Evolutionary conservation across 257 asterid species (phyloP), one percentile per base, ranked within the genome.

Genomic region (Anisodus acutangulus): DNA sequence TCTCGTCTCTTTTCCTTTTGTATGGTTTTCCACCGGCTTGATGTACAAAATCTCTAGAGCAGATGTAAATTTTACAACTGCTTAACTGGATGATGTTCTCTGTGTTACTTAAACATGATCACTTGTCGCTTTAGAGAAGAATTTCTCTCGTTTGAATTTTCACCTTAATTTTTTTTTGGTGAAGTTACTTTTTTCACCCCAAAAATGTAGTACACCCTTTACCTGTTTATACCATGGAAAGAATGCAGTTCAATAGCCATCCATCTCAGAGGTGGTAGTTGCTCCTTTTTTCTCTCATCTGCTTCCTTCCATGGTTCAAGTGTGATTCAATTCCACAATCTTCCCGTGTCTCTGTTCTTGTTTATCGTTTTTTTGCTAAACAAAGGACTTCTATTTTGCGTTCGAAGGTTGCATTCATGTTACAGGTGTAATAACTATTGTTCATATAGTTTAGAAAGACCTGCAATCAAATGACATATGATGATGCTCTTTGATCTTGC

Each of bases 1-100:
- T 64, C 1, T 26, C 31, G 0, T 64, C 13, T 66, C 74, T 64
- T 19, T 82, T 62, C 15, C 15, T 8, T 78, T 59, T 78, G 8
- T 78, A 53, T 53, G 81, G 62, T 74, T 74, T 2, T 74, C 62
- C 60, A 74, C 11, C 64, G 1, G 15, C 45, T 49, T 62, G 81
- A 76, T 76, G 81, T 76, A 76, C 81, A 76, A 76, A 53, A 76
- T 76, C 64, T 13, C 62, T n/a, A 76, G 63, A 12, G 13, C 64
- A 15, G 81, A 41, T 31, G 31, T 51, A 78, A 59, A 53, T 78
- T 78, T 78, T 78, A 53, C 64, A 53, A 53, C 64, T 76, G 15
- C 63, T 76, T 62, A 71, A 76, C 81, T 53, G 26, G 81, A 47
- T 76, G 26, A 66, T 31, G 26, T 53, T 78, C 64, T 76, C 0